A percentile compares a stretch with the other conserved stretches of the same genome.
Evolutionary conservation across 352 stramenopile species (phyloP).

Genomic region (Phytophthora melonis): DNA sequence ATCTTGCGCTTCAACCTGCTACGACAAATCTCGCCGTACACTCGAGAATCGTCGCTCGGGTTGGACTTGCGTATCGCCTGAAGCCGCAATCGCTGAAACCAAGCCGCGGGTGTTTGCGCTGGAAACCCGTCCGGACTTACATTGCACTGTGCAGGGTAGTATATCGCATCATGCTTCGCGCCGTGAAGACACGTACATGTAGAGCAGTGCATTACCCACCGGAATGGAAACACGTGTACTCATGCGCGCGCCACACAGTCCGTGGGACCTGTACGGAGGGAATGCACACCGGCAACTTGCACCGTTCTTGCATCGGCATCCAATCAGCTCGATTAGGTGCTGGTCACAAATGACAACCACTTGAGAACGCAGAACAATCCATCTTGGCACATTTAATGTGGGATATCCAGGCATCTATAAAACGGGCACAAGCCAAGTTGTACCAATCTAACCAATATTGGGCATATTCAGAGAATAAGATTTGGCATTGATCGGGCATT

Average conservation of each 20-base stretch:
- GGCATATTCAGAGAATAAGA: too few relatives aligned
- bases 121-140: not conserved
- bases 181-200: not conserved
- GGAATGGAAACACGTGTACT: slow-evolving; percentile 5
- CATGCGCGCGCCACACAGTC: too few relatives aligned
- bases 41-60: slow-evolving; percentile 18
- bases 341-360: not conserved
- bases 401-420: too few relatives aligned
- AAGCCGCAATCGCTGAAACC: slow-evolving; percentile 22
- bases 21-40: slow-evolving; percentile 31
- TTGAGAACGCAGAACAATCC: too few relatives aligned
- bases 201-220: slow-evolving; percentile 12
- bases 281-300: slow-evolving; percentile 3
- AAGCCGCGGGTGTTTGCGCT: not conserved
- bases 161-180: too few relatives aligned
- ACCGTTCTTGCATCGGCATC: slow-evolving; percentile 37
- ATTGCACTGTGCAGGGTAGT: too few relatives aligned
- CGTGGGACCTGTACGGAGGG: too few relatives aligned
- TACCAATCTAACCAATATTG: too few relatives aligned
- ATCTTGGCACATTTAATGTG: too few relatives aligned
- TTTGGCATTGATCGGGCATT: too few relatives aligned
- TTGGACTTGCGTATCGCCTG: slow-evolving; percentile 34
- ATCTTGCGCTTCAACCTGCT: slow-evolving; percentile 45
- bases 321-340: slow-evolving; percentile 37
- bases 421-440: too few relatives aligned